Conservation (phyloP, 352 stramenopile species). For the Phytophthora boehmeriae region DNA sequence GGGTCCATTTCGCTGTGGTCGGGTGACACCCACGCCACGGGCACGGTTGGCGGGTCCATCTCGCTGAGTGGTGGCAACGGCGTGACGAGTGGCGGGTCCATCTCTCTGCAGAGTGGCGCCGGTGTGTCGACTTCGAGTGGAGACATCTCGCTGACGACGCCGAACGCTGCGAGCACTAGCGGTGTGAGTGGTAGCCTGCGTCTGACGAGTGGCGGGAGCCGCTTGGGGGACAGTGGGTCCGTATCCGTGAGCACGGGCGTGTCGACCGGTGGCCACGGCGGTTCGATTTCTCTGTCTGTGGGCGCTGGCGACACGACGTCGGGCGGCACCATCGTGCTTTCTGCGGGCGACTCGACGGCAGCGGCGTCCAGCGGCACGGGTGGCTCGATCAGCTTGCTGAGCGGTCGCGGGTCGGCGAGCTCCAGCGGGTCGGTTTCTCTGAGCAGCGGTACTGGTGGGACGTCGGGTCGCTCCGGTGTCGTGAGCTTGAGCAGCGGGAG, state of each 20-base stretch:
- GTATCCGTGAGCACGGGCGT: slow-evolving; percentile 24
- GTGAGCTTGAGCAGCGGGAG: not conserved
- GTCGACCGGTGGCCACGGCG: slow-evolving; percentile 21
- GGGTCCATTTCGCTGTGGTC: too few relatives aligned
- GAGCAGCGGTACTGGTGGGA: slow-evolving; percentile 3
- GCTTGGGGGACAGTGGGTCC: too few relatives aligned
- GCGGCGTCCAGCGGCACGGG: not conserved
- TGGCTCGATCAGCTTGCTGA: slow-evolving; percentile 6
- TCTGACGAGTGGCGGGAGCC: not conserved
- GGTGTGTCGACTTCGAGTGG: slow-evolving; percentile 25
- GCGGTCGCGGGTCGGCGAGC: slow-evolving; percentile 18
- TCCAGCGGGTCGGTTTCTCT: slow-evolving; percentile 14
- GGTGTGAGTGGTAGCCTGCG: slow-evolving; percentile 5
- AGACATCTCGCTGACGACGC: slow-evolving; percentile 11
- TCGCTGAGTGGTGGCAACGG: not conserved
- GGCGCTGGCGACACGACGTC: slow-evolving; percentile 21
- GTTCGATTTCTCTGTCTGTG: slow-evolving; percentile 30
- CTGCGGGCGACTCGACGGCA: slow-evolving; percentile 5
- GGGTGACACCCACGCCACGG: slow-evolving; percentile 1
- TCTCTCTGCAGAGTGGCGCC: slow-evolving; percentile 7
- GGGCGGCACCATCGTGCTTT: slow-evolving; percentile 19
- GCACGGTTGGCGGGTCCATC: slow-evolving; percentile 30
- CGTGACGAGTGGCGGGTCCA: too few relatives aligned
- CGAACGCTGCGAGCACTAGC: slow-evolving; percentile 1
- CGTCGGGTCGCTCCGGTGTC: not conserved